Base-by-base conservation (phyloP, 805 yeast species). In the Starmerella apis region DNA sequence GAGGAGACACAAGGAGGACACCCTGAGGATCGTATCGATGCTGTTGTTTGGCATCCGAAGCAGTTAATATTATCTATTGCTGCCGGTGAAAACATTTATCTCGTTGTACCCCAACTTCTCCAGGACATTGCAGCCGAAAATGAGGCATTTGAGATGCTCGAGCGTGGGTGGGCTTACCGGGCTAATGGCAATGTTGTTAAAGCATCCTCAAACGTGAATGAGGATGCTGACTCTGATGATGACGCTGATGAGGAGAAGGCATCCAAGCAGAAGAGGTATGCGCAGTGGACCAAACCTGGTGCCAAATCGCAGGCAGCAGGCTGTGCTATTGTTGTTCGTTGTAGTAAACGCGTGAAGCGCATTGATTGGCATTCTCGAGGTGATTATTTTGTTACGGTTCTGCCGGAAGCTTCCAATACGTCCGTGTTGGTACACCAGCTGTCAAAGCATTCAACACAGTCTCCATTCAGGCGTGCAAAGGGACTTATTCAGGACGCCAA, bases 311-410 rank as follows among this genome's bases (percentile, higher is more conserved):
- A 74, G 31, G 65, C 64, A 31, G 70, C 76, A 47, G 94, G 94
- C 49, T 79, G 87, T 33, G 76, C 83, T 16, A 81, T 85, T 2
- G 78, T 84, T 18, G 75, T 92, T 44, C 77, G 83, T 47, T 73
- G 83, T 55, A 65, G 70, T 16, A 75, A 74, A 61, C 75, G 84
- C 0, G 78, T 90, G 54, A 87, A 86, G 68, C 81, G 80, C 62
- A 58, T 92, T 20, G 77, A 95, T 57, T 92, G 98, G 98, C 98
- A 92, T 67, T 76, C 96, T 66, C 83, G 84, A 63, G 98, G 98
- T 61, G 98, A 92, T 70, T 92, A 92, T 65, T 85, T 92, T 60
- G 95, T 90, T 56, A 81, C 94, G 3, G 94, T 86, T n/a, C 80
- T 95, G n/a, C 96, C 97, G 47, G 92, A 86, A 47, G 83, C 86